A percentile compares a stretch with the other conserved stretches of the same genome.
Conservation (phyloP, 148 eudicot genomes). For the Chenopodium album region DNA sequence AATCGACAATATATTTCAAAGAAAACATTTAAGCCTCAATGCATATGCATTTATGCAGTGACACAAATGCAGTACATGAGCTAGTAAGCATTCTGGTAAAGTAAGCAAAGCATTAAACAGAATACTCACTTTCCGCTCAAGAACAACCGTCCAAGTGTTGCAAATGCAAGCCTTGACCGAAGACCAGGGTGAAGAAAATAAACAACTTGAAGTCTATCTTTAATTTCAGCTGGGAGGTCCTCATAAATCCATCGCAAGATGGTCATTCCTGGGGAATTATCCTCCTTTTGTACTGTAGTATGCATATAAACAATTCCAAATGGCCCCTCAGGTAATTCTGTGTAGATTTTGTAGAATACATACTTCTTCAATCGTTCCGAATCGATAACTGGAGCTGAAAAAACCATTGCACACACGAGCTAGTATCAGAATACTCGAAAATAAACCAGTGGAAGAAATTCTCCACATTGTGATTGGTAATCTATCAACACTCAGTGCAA, state of each 20-base stretch:
- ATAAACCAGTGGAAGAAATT: neutral
- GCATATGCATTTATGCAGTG: neutral
- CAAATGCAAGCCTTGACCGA: conserved; percentile 83
- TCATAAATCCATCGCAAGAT: conserved; percentile 96
- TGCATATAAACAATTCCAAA: conserved; percentile 85
- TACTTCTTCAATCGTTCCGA: conserved; percentile 81
- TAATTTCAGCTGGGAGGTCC: conserved; percentile 71
- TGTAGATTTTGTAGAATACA: conserved; percentile 62
- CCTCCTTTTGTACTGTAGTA: conserved; percentile 80
- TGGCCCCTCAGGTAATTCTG: conserved; percentile 77
- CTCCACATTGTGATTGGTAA: neutral
- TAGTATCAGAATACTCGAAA: neutral
- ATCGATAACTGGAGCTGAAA: conserved; percentile 64
- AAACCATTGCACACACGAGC: conserved; percentile 6
- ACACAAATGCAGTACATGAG: neutral
- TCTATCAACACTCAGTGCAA: neutral
- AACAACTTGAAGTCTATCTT: conserved; percentile 84
- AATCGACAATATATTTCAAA: neutral
- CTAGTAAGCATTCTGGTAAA: neutral
- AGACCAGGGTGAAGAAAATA: conserved; percentile 96
- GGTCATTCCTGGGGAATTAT: conserved; percentile 86
- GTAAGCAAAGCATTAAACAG: conserved; percentile 1
- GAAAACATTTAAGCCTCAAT: neutral
- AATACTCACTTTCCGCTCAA: conserved; percentile 79
- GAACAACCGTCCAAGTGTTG: conserved; percentile 87